Percentiles rank a stretch among this genome's conserved stretches.
Evolutionary conservation across 163 green algal genomes (phyloP).

Genomic region (Coccomyxa subellipsoidea): DNA sequence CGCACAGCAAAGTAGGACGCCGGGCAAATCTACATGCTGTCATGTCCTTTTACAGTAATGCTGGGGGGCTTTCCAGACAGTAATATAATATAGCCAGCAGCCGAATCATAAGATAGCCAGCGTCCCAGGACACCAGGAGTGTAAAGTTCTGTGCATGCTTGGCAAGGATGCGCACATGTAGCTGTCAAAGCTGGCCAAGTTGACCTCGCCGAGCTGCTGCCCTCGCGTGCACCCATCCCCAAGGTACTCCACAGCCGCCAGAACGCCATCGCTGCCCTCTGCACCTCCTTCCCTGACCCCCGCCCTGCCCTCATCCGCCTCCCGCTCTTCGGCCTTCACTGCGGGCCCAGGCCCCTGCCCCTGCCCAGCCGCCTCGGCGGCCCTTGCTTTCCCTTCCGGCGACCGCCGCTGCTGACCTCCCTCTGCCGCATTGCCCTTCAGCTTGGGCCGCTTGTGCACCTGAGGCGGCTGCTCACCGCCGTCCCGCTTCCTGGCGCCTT

Average conservation of each 20-base stretch:
- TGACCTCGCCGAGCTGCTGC: slow-evolving; percentile 3
- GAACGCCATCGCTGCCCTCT: background rate
- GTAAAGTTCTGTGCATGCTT: background rate
- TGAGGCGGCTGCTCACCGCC: background rate
- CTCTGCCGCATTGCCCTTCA: background rate
- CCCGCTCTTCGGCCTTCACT: background rate
- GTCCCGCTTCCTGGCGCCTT: background rate
- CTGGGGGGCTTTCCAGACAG: background rate
- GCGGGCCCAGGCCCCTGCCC: background rate
- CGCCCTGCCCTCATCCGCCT: background rate
- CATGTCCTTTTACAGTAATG: background rate
- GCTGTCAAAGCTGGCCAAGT: background rate
- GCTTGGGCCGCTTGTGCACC: background rate
- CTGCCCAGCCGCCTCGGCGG: background rate
- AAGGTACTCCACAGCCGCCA: slow-evolving; percentile 7
- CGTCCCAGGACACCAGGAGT: background rate
- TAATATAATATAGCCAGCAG: too few species aligned
- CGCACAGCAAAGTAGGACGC: too few species aligned
- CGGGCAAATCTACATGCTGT: too few species aligned
- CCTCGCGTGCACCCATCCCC: background rate
- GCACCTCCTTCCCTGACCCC: background rate
- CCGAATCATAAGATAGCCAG: background rate
- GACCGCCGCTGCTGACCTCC: background rate
- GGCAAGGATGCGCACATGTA: background rate
- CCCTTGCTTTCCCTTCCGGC: background rate